A percentile compares a stretch with the other conserved stretches of the same genome.
phyloP scores from a whole-genome alignment of 257 asterid species.

The Cynanchum wilfordii region DNA sequence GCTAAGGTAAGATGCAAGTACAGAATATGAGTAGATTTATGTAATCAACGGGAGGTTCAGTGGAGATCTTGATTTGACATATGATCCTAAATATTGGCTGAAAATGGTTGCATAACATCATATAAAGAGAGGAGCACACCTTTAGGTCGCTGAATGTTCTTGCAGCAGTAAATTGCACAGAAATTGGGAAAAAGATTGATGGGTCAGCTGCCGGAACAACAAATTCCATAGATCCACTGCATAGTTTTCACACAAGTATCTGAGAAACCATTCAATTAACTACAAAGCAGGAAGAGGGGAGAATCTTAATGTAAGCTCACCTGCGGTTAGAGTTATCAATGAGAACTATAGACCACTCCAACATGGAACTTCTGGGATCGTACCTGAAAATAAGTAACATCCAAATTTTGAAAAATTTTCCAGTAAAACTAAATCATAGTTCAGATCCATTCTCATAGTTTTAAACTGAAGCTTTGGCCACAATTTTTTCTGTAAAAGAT shows the following conservation, averaged over 20 bases:
- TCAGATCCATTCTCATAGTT: neutral
- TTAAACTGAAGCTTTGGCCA: neutral
- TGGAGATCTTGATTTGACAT: neutral
- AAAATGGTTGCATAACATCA: neutral
- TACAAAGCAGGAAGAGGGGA: neutral
- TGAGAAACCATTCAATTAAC: constrained; percentile 20
- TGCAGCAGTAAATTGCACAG: constrained; percentile 67
- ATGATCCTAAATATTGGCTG: neutral
- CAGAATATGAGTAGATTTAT: neutral
- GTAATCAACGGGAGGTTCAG: neutral
- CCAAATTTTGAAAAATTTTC: constrained; percentile 1
- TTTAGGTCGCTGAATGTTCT: constrained; percentile 72
- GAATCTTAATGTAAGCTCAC: constrained; percentile 33
- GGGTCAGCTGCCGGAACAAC: constrained; percentile 78
- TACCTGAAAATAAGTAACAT: constrained; percentile 41
- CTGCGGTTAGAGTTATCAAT: constrained; percentile 91
- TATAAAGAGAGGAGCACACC: constrained; percentile 37
- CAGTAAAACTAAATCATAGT: neutral
- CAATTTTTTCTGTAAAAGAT: neutral
- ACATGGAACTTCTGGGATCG: constrained; percentile 68
- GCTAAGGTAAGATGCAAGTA: neutral
- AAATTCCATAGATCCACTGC: constrained; percentile 93
- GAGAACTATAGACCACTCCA: constrained; percentile 89
- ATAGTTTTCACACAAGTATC: constrained; percentile 21
- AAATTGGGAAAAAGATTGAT: constrained; percentile 72